Evolutionary conservation across 2,329 filamentous ascomycete genomes (phyloP).

Genomic region (Septoria petroselini): DNA sequence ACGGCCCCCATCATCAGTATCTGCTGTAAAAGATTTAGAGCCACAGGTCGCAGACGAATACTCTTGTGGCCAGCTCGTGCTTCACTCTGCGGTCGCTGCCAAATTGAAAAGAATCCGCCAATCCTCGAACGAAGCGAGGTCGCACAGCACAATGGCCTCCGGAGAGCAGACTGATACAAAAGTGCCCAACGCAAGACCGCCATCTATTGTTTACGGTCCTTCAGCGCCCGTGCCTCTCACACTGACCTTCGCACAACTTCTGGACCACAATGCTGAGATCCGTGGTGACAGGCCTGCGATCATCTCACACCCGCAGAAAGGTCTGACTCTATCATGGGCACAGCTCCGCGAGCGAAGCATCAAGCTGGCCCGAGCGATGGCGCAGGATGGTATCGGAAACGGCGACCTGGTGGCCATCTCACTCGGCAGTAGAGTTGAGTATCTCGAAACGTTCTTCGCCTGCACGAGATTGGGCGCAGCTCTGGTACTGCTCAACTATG

Average conservation of each 20-base stretch:
- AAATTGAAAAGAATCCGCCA: too few relatives aligned
- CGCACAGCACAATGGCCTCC: constrained; percentile 12
- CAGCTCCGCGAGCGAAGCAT: constrained; percentile 31
- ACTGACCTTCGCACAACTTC: constrained; percentile 32
- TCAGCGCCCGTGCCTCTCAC: constrained; percentile 31
- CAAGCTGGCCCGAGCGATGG: constrained; percentile 30
- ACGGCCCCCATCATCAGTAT: too few relatives aligned
- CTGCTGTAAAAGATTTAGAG: too few relatives aligned
- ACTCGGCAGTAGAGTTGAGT: constrained; percentile 34
- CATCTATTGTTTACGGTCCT: constrained; percentile 33
- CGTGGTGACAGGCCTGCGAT: constrained; percentile 30
- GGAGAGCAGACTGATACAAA: not conserved
- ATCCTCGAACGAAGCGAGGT: not conserved
- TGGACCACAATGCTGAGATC: constrained; percentile 33
- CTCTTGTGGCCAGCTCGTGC: too few relatives aligned
- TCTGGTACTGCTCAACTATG: constrained; percentile 71
- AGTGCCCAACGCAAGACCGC: constrained; percentile 24
- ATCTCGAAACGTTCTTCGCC: constrained; percentile 38
- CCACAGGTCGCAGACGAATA: too few relatives aligned
- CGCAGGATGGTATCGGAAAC: constrained; percentile 31
- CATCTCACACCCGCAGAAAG: constrained; percentile 32
- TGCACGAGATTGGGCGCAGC: constrained; percentile 34
- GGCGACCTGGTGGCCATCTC: constrained; percentile 34
- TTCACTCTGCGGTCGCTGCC: too few relatives aligned
- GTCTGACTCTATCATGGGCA: constrained; percentile 24